Evolutionary conservation across 192 early-diverging fungal species (phyloP).

Genomic region (Backusella australiensis): DNA sequence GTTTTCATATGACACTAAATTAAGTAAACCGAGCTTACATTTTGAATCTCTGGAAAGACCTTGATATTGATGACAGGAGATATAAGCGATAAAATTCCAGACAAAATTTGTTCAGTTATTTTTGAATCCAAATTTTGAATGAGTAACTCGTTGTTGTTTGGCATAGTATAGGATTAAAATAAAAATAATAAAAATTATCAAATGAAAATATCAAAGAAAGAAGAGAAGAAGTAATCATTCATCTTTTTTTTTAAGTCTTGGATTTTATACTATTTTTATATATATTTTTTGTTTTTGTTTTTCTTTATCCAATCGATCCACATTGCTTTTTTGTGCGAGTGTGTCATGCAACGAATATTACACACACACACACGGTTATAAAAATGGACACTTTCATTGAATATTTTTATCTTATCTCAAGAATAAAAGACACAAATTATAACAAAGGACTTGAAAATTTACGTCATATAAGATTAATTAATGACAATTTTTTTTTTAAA

Average conservation of each 20-base stretch:
- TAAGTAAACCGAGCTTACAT: background rate
- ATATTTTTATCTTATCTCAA: background rate
- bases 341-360: background rate
- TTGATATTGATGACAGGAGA: background rate
- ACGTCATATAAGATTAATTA: background rate
- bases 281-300: background rate
- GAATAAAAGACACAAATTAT: background rate
- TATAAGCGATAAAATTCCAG: background rate
- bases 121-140: slow-evolving; percentile 1
- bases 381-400: background rate
- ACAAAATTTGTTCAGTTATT: background rate
- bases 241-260: background rate
- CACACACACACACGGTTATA: background rate
- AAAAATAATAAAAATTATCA: background rate
- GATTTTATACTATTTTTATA: background rate
- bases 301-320: background rate
- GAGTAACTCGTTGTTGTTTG: background rate
- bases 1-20: background rate
- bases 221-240: background rate
- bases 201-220: background rate
- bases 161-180: background rate
- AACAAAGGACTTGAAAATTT: background rate
- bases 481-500: background rate
- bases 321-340: background rate
- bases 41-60: background rate